Base-by-base conservation (phyloP, 257 asterid species). In the Fraxinus cuspidata region DNA sequence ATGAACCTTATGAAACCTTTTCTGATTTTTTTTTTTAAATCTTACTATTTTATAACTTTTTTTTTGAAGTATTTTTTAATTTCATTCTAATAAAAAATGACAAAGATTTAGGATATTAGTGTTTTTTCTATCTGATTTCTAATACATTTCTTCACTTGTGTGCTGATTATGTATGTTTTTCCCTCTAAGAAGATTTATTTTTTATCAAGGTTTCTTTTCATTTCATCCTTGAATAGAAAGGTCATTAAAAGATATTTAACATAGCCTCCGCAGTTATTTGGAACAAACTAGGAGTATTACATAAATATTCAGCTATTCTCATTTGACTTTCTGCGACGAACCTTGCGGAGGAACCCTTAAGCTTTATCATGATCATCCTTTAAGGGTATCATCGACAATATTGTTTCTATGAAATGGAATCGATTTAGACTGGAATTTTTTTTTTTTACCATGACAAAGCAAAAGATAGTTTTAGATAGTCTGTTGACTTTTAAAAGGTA, bases 401-500 rank as follows among this genome's bases (percentile, higher is more conserved):
- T 53, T 53, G 64, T 53, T 18, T 53, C 64, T 18, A 19, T 53
- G 10, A 53, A 53, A 13, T 47, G 19, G 49, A 47, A 47, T 47
- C 19, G n/a, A 47, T 47, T 1, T 13, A 15, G 56, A 3, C 19
- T 47, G 56, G 56, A 13, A 16, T 3, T 47, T 47, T 16, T 47
- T 47, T 47, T 16, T 44, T 44, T 44, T 13, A 15, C 19, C n/a
- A 15, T 47, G 56, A 47, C 4, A 13, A 47, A 47, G 1, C 19
- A 47, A 47, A 13, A 53, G 27, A 53, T 53, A 53, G 11, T 9
- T 25, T 23, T 25, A 63, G 5, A 23, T 63, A 12, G 69, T 15
- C 2, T 72, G 58, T 72, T 81, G 88, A 81, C 80, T 84, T 84
- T 28, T 35, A 11, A 29, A 63, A 63, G 34, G 34, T 11, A 23